These are phyloP conservation scores for Adenanthera pavonina DNA, from an alignment of 306 rosid genomes.

Conservation along the genomic window DNA sequence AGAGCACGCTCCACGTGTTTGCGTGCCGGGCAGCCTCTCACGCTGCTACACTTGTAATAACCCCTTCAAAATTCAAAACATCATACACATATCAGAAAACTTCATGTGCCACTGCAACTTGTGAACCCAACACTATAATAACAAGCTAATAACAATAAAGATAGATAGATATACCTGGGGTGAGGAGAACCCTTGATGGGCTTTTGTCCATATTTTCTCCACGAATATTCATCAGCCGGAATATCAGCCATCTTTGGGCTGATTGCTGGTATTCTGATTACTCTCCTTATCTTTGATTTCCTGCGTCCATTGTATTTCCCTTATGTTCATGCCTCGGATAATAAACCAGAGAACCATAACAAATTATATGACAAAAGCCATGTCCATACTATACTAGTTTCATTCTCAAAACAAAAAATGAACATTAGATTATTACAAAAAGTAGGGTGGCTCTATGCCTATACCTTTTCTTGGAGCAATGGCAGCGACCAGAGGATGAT, in stretches of 20 bases:
- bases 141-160: background rate
- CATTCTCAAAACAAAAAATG: background rate
- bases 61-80: constrained; percentile 54
- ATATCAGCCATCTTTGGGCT: constrained; percentile 77
- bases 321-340: background rate
- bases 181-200: constrained; percentile 95
- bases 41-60: constrained; percentile 82
- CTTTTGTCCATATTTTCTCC: constrained; percentile 94
- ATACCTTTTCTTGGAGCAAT: constrained; percentile 80
- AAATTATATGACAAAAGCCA: background rate
- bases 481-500: constrained; percentile 64
- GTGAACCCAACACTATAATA: background rate
- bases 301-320: constrained; percentile 42
- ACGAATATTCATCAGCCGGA: constrained; percentile 78
- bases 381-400: background rate
- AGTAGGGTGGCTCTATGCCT: background rate
- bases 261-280: constrained; percentile 72
- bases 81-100: constrained; percentile 17
- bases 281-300: constrained; percentile 66
- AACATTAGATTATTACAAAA: background rate
- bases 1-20: constrained; percentile 89
- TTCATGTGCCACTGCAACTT: background rate
- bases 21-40: constrained; percentile 83
- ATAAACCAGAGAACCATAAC: background rate
- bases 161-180: constrained; percentile 61